phyloP scores from a whole-genome alignment of 2,329 filamentous ascomycete genomes.

The Parastagonospora nodorum region DNA sequence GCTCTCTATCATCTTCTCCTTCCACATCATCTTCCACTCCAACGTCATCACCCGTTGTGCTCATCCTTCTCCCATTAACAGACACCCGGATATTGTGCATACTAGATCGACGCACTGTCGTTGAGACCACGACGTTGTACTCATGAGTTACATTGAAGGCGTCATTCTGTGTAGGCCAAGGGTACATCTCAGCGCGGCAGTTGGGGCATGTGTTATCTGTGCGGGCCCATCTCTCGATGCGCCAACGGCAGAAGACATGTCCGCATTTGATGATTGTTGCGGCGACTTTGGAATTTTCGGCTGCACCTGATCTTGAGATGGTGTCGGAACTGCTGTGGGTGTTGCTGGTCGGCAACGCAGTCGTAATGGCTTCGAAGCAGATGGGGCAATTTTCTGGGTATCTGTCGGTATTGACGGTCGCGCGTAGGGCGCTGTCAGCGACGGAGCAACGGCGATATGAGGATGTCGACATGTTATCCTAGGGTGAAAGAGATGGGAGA shows the following conservation, averaged over 20 bases:
- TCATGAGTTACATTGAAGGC: not conserved
- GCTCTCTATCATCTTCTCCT: no score
- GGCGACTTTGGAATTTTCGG: not conserved
- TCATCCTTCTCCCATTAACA: no score
- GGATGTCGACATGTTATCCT: not conserved
- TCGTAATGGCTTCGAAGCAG: not conserved
- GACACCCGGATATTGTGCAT: no score
- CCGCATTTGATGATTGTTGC: conserved; percentile 4
- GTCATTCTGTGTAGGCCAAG: not conserved
- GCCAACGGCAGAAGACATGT: conserved; percentile 5
- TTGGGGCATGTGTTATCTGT: conserved; percentile 9
- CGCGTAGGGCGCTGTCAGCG: not conserved
- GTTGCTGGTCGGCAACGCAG: no score
- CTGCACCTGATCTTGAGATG: no score
- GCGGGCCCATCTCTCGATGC: conserved; percentile 4
- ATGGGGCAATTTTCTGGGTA: not conserved
- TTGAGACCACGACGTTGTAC: not conserved
- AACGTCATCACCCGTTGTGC: no score
- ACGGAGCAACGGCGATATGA: not conserved
- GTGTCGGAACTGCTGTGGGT: no score
- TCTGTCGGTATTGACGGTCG: not conserved
- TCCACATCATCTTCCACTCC: no score
- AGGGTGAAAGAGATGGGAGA: not conserved
- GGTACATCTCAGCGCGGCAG: conserved; percentile 5
- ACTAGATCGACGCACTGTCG: no score